Evolutionary conservation across 371 early-diverging fungal genomes (phyloP), one percentile per base, ranked within the genome.

Genomic region (Apophysomyces variabilis): DNA sequence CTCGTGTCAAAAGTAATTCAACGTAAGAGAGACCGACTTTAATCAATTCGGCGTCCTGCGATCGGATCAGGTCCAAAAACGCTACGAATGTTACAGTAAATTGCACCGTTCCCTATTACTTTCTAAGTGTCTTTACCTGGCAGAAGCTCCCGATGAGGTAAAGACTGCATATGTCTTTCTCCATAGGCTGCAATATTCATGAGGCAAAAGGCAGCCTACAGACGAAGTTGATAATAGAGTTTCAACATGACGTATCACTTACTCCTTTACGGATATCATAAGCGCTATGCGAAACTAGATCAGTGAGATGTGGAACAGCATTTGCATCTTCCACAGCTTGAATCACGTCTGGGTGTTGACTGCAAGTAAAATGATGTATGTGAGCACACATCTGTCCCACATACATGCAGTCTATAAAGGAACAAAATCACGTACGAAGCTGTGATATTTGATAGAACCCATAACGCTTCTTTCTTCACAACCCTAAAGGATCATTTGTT

Each of bases 361-460:
- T 56, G 47, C 13, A 57, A 50, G 54, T 50, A 50, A 9, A 50
- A 50, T 26, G 21, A 21, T 50, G 54, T 50, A 50, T 50, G 54
- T 50, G 54, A 50, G 54, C 54, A 26, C 54, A 41, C 21, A 32
- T 50, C 35, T 50, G 54, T 50, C 54, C 54, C 54, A 50, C 54
- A 50, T 50, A 50, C 54, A 50, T 21, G 54, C 54, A 50, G 54
- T 50, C 54, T 26, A 50, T 26, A 50, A 50, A 50, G 54, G 21
- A 50, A 66, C 4, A 35, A 43, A 43, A 62, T 67, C 26, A 74
- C 68, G 69, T 78, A 85, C 76, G 78, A 79, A 11, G 92, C 88
- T 0, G 93, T 91, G 41, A 92, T 80, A 64, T 90, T 90, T 11
- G 90, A 89, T 58, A 92, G 68, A 4, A 90, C 83, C 91, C 92